These are phyloP conservation scores for Ascochyta koolunga DNA, from an alignment of 2,329 filamentous ascomycete genomes.

Conservation along the genomic window DNA sequence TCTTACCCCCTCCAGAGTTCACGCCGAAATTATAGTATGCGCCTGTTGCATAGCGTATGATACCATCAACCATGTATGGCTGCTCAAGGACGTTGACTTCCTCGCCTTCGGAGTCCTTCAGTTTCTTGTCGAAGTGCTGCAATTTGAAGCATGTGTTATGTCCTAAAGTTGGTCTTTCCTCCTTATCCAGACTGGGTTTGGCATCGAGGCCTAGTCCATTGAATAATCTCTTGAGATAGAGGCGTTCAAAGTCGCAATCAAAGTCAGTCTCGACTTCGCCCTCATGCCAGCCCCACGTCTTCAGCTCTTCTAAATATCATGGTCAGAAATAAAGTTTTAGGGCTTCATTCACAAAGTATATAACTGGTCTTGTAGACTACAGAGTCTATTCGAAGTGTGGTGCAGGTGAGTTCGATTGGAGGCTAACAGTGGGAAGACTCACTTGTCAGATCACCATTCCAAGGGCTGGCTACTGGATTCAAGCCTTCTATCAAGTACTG, in stretches of 20 bases:
- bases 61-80: not conserved
- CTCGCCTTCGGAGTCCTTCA: not conserved
- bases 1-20: not conserved
- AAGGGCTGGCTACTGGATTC: not conserved
- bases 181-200: not conserved
- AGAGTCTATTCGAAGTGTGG: too few relatives aligned
- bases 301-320: not conserved
- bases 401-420: too few relatives aligned
- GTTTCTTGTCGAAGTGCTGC: not conserved
- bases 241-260: conserved; percentile 2
- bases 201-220: conserved; percentile 1
- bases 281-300: not conserved
- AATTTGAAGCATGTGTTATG: conserved; percentile 1
- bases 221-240: not conserved
- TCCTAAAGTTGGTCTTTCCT: conserved; percentile 1
- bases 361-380: not conserved
- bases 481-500: not conserved
- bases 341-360: not conserved
- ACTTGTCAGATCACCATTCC: not conserved
- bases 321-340: too few relatives aligned
- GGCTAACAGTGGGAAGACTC: not conserved
- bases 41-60: not conserved
- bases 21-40: conserved; percentile 4
- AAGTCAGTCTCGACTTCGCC: not conserved
- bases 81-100: not conserved